These are phyloP conservation scores for Sporothrix inflata DNA, from an alignment of 2,329 filamentous ascomycete species.

Conservation along the genomic window DNA sequence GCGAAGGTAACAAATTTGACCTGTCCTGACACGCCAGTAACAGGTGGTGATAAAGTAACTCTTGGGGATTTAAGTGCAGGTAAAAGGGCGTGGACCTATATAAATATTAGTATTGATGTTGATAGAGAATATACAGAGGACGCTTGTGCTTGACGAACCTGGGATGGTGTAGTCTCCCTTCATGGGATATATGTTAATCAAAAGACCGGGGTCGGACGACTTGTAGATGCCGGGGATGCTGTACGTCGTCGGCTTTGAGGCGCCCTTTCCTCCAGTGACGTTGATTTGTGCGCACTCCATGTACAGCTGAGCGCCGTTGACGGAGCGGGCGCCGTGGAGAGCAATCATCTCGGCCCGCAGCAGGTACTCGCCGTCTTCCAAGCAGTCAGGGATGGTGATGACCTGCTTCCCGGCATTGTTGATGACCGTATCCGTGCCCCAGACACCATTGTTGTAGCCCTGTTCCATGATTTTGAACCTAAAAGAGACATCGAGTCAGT, in stretches of 20 bases:
- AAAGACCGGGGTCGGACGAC: constrained; percentile 42
- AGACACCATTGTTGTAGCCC: constrained; percentile 43
- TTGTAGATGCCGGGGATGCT: constrained; percentile 46
- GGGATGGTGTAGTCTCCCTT: constrained; percentile 42
- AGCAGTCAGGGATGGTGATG: constrained; percentile 54
- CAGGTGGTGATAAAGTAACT: background rate
- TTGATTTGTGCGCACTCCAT: constrained; percentile 47
- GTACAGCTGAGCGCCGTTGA: constrained; percentile 50
- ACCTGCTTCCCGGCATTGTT: constrained; percentile 51
- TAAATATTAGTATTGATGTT: background rate
- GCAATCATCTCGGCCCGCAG: constrained; percentile 62
- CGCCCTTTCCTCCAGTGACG: constrained; percentile 41
- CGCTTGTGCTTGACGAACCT: constrained; percentile 34
- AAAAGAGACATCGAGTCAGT: background rate
- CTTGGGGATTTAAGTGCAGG: background rate
- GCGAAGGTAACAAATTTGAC: no score
- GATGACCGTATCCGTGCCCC: constrained; percentile 46
- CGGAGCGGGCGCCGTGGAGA: constrained; percentile 52
- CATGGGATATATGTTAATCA: constrained; percentile 45
- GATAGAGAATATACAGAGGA: background rate
- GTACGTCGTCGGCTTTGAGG: constrained; percentile 40
- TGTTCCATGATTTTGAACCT: constrained; percentile 43
- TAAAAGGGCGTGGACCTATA: constrained; percentile 20
- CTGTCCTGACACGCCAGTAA: no score
- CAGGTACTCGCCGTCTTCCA: constrained; percentile 60